Evolutionary conservation across 202 grass and related monocot genomes (phyloP), one percentile per base, ranked within the genome.

Genomic region (Bolboschoenoplectus hybrid): DNA sequence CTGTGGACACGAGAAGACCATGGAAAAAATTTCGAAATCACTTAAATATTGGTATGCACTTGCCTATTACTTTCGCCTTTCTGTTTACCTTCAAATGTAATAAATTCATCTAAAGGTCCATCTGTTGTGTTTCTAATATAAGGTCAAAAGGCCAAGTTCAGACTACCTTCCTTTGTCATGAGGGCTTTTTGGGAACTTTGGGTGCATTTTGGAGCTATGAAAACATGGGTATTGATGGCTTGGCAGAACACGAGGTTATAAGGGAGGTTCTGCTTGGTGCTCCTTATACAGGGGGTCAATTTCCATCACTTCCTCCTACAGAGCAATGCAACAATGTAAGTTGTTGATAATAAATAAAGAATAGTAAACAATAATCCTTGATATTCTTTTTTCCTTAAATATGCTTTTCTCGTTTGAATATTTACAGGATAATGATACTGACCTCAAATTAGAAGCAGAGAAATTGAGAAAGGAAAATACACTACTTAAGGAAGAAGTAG

Each of bases 181-280:
- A 98, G 87, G 97, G 93, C 2, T 98, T 98, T 89, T 86, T 98
- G 78, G 97, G 93, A 90, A 92, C 97, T 84, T 57, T 98, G 72
- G 97, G 97, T 89, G 97, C 97, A 86, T 98, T 98, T 88, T 98
- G 93, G 93, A 98, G 97, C 87, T 98, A 98, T 1, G 90, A 98
- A 81, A 98, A 94, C 86, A 98, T 98, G 97, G 97, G 93, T 4
- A 98, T 98, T 78, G 90, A 98, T 46, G 89, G 94, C 66, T 89
- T 98, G 85, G 91, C 89, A 10, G 85, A 93, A 46, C 90, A 95
- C 3, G 96, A 96, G 83, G 96, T 96, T 46, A 98, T 98, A 76
- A 92, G 91, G 82, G 92, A 97, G 83, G 94, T 97, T 65, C 88
- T 97, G 75, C 92, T 97, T 68, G 94, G 94, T 34, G 90, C 91